Evolutionary conservation across 768 basidiomycete genomes (phyloP).

Genomic region (Boletus pseudo-olivaceus): DNA sequence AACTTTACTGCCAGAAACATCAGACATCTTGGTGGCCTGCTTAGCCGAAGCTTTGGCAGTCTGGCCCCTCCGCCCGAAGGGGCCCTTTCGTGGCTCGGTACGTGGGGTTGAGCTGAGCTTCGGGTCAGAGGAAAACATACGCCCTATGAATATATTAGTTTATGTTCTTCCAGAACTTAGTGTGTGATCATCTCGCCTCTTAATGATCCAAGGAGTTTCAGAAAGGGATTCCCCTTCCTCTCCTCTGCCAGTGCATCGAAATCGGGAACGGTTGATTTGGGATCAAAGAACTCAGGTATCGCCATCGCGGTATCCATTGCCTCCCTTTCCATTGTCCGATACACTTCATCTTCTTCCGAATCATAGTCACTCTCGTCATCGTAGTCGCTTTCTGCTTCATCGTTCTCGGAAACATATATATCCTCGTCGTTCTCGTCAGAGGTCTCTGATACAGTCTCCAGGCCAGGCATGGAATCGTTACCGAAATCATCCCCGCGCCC

Average conservation of each 20-base stretch:
- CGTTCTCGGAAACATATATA: slow-evolving; percentile 24
- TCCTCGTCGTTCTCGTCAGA: slow-evolving; percentile 44
- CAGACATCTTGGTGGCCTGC: slow-evolving; percentile 7
- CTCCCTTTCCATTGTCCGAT: slow-evolving; percentile 58
- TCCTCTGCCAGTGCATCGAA: slow-evolving; percentile 44
- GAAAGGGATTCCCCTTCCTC: slow-evolving; percentile 70
- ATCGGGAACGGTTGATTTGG: slow-evolving; percentile 42
- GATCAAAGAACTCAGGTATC: slow-evolving; percentile 56
- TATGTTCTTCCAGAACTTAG: neutral
- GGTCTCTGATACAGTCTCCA: slow-evolving; percentile 64
- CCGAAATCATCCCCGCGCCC: slow-evolving; percentile 39
- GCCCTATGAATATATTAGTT: slow-evolving; percentile 42
- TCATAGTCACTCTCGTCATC: slow-evolving; percentile 51
- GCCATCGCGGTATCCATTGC: slow-evolving; percentile 69
- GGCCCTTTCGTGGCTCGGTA: slow-evolving; percentile 30
- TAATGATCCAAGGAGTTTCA: slow-evolving; percentile 70
- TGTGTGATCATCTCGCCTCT: slow-evolving; percentile 46
- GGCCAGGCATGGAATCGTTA: slow-evolving; percentile 59
- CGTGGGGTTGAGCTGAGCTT: slow-evolving; percentile 40
- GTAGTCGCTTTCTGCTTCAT: slow-evolving; percentile 33
- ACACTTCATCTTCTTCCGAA: slow-evolving; percentile 64
- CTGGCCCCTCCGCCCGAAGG: slow-evolving; percentile 21
- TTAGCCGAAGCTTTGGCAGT: slow-evolving; percentile 11
- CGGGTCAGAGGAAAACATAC: slow-evolving; percentile 53
- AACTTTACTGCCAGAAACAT: slow-evolving; percentile 7